phyloP scores from a whole-genome alignment of 2,329 filamentous ascomycete genomes.

The Sarocladium oryzae region DNA sequence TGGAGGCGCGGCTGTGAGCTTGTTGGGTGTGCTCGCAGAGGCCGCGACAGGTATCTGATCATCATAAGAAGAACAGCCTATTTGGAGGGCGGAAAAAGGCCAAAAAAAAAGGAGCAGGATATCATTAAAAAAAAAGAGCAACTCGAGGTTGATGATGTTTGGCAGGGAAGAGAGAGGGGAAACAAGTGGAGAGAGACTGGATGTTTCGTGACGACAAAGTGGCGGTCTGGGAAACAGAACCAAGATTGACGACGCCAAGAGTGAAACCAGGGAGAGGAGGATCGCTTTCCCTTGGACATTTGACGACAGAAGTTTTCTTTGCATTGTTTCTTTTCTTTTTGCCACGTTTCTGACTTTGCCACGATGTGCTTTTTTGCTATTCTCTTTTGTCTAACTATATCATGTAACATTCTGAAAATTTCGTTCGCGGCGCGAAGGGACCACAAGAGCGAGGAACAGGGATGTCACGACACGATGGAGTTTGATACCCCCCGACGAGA shows the following conservation, averaged over 20 bases:
- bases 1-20: constrained; percentile 52
- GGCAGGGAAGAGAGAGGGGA: neutral
- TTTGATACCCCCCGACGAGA: neutral
- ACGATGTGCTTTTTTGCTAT: neutral
- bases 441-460: neutral
- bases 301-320: constrained; percentile 1
- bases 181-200: neutral
- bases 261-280: neutral
- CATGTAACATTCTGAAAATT: neutral
- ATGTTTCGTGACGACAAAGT: neutral
- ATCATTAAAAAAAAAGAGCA: too few species aligned
- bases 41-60: constrained; percentile 36
- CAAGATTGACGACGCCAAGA: neutral
- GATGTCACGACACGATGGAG: neutral
- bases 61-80: neutral
- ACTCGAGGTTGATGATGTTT: too few species aligned
- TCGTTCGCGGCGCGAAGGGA: neutral
- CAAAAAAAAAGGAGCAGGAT: neutral
- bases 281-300: neutral
- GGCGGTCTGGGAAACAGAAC: neutral
- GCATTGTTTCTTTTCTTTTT: neutral
- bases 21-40: constrained; percentile 52
- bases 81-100: neutral
- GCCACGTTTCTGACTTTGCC: neutral
- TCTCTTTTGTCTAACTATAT: neutral